These are phyloP conservation scores for Cichorium intybus DNA, from an alignment of 140 eudicot genomes.

Conservation along the genomic window DNA sequence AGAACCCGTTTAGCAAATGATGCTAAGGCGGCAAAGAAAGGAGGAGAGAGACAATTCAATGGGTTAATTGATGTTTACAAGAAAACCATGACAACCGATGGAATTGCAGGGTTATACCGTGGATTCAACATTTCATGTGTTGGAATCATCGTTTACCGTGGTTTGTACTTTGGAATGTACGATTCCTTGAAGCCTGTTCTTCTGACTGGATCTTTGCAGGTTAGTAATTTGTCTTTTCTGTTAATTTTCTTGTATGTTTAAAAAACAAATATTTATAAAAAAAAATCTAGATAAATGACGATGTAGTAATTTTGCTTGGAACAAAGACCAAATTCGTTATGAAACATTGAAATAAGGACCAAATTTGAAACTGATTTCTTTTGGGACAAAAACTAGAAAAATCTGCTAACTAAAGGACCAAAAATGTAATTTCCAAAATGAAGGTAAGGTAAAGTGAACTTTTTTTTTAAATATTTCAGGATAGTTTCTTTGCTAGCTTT, in stretches of 20 bases:
- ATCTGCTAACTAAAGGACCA: too few relatives aligned
- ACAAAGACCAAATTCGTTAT: too few relatives aligned
- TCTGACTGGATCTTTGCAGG: slow-evolving; percentile 56
- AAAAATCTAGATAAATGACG: too few relatives aligned
- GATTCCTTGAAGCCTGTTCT: slow-evolving; percentile 66
- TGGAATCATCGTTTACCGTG: slow-evolving; percentile 64
- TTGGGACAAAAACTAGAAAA: too few relatives aligned
- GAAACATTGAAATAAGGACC: too few relatives aligned
- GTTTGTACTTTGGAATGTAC: slow-evolving; percentile 63
- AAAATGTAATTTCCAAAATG: too few relatives aligned
- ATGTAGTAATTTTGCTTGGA: too few relatives aligned
- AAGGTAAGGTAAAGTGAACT: too few relatives aligned
- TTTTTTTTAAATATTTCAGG: slow-evolving; percentile 19
- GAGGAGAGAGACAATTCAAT: slow-evolving; percentile 61
- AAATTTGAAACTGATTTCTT: too few relatives aligned
- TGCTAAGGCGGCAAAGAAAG: slow-evolving; percentile 52
- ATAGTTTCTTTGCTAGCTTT: slow-evolving; percentile 60
- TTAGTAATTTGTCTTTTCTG: slow-evolving; percentile 12
- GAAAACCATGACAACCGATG: slow-evolving; percentile 57
- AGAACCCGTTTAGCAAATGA: slow-evolving; percentile 57
- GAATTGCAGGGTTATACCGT: slow-evolving; percentile 65
- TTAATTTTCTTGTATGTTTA: too few relatives aligned
- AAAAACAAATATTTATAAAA: too few relatives aligned
- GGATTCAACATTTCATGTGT: slow-evolving; percentile 65
- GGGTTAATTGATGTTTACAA: slow-evolving; percentile 58